Evolutionary conservation across 331 rosid species (phyloP), one percentile per base, ranked within the genome.

Genomic region (Malus hybrid): DNA sequence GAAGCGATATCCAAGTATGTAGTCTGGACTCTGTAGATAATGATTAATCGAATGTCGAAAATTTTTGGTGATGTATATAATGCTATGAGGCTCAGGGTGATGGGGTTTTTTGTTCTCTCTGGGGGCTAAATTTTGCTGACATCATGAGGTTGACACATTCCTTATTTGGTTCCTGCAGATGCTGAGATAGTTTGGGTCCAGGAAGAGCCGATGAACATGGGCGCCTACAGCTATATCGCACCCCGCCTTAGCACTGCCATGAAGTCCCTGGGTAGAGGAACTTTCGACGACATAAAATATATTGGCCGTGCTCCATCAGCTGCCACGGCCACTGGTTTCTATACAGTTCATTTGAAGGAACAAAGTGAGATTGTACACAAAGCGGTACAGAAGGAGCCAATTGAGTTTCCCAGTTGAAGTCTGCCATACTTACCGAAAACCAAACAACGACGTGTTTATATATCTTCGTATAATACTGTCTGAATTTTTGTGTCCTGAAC

Each of bases 131-230:
- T 13, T 8, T 67, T 34, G 7, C 39, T 19, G 72, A 52, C 14
- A 29, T 74, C 3, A 36, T 50, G 65, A 69, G 50, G 29, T 56
- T 59, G 52, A 76, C 69, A 67, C 69, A 32, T 62, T 81, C 63
- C 3, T 67, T 65, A 55, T 77, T 42, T 74, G 33, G 71, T 81
- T 74, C 62, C 59, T 73, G 67, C 72, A 94, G 99, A 94, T 86
- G 97, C 99, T 4, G 99, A 94, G 88, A 29, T 92, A 62, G 97
- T 90, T 33, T 94, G 99, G 99, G 88, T 93, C 84, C 99, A 94
- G 82, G 99, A 94, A 80, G 99, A 94, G 81, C 88, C 99, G 22
- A 86, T 94, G 97, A 94, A 91, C 87, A 94, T 94, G 99, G 99
- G 99, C 57, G 99, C 88, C 39, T 91, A 87, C 83, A 79, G 64